Evolutionary conservation across 257 asterid genomes (phyloP).

Genomic region (Mitragyna speciosa): DNA sequence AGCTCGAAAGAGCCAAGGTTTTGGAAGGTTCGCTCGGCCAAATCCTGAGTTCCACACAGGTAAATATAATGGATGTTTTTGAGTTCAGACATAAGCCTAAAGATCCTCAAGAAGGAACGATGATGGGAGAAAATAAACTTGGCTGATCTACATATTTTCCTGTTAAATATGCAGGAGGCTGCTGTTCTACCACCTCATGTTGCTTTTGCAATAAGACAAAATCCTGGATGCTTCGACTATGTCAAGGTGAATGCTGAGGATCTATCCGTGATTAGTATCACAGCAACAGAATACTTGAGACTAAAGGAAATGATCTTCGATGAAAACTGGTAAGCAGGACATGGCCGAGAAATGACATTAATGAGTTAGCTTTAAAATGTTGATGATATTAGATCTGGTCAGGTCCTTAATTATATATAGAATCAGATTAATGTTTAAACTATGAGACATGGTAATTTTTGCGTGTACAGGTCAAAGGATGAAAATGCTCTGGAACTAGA

Average conservation of each 20-base stretch:
- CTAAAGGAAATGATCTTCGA: conserved; percentile 63
- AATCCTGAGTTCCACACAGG: conserved; percentile 70
- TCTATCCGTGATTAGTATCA: conserved; percentile 51
- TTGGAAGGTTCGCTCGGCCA: conserved; percentile 71
- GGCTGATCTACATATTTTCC: conserved; percentile 1
- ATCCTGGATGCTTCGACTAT: conserved; percentile 71
- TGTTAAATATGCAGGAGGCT: conserved; percentile 58
- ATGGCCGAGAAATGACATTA: neutral
- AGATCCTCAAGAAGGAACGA: neutral
- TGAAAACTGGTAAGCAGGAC: conserved; percentile 50
- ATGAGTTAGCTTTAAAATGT: neutral
- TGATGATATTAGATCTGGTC: too few species aligned
- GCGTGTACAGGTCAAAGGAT: conserved; percentile 63
- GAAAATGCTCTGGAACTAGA: conserved; percentile 73
- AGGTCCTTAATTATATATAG: neutral
- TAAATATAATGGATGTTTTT: conserved; percentile 1
- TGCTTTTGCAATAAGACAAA: conserved; percentile 68
- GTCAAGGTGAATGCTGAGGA: conserved; percentile 61
- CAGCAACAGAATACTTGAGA: conserved; percentile 58
- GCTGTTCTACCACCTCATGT: conserved; percentile 70
- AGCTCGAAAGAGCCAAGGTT: conserved; percentile 57
- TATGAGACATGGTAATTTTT: neutral
- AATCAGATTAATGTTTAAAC: neutral
- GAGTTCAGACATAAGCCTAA: neutral
- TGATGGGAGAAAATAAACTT: neutral